These are phyloP conservation scores for Castanospermum australe DNA, from an alignment of 306 rosid genomes.

Conservation along the genomic window DNA sequence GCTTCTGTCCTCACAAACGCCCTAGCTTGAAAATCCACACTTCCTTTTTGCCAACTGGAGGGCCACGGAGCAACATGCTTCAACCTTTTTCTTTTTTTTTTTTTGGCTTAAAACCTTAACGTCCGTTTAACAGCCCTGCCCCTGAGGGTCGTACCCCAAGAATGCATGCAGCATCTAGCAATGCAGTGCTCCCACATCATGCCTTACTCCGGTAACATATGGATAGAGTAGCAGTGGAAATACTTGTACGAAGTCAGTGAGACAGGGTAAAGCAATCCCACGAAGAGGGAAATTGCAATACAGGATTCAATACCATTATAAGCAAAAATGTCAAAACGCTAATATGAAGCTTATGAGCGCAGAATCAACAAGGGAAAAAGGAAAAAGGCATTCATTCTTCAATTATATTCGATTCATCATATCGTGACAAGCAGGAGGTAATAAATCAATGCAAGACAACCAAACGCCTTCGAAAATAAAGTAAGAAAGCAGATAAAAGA, in stretches of 20 bases:
- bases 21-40: no score
- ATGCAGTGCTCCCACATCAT: neutral
- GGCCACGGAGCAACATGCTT: no score
- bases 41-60: no score
- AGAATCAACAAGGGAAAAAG: neutral
- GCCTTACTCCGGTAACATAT: neutral
- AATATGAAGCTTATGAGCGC: neutral
- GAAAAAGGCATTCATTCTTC: constrained; percentile 4
- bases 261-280: neutral
- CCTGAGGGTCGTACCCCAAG: neutral
- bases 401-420: constrained; percentile 33
- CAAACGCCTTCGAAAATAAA: constrained; percentile 21
- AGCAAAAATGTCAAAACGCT: neutral
- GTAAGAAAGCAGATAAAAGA: no score
- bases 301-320: neutral
- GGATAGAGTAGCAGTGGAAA: neutral
- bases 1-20: no score
- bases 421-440: constrained; percentile 10
- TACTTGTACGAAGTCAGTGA: neutral
- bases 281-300: neutral
- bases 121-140: no score
- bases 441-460: constrained; percentile 29
- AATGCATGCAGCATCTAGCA: neutral
- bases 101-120: no score
- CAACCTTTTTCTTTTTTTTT: no score